Base-by-base conservation (phyloP, 2,329 filamentous ascomycete genomes). In the Stemphylium vesicarium region DNA sequence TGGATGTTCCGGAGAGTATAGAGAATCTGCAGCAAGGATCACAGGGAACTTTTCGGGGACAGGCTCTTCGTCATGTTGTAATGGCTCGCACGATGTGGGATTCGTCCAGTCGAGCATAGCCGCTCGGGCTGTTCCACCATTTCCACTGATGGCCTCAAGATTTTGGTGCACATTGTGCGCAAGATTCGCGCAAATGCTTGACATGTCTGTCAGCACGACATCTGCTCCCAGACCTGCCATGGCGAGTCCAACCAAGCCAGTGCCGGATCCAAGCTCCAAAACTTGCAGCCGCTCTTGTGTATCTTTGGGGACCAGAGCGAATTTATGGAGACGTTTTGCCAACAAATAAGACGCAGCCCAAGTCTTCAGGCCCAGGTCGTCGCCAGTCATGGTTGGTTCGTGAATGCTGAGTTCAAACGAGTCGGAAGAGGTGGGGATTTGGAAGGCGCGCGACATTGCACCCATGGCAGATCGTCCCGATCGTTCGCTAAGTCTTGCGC, bases 301-400 rank as follows among this genome's bases (percentile, higher is more conserved):
- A 13, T 15, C 40, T 12, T 20, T 4, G 1, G 51, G 26, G 11
- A 62, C 32, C 5, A 73, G 36, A 4, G 61, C 32, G 13, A 82
- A 69, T 3, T 56, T 59, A 42, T 70, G 69, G 22, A 98, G 83
- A 20, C 90, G 86, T 63, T 85, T 88, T 0, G 94, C 89, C 4
- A 98, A 85, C 2, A 96, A 83, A 69, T 92, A 96, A 0, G 92
- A 94, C 0, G 92, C 94, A 0, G 90, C 91, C 95, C 95, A 98
- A 0, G 95, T 99, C 76, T 99, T 98, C 73, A 96, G 83, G 1
- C 95, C 95, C 15, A 98, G 81, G 55, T 91, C 90, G 74, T 97
- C 94, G 6, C 90, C 90, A 0, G 91, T 96, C 51, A 98, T 80
- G 0, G 92, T 88, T 1, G 95, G 95, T 72, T 99, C 95, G 52